Evolutionary conservation across 305 asterid genomes (phyloP).

Genomic region (Fraxinus sp.): DNA sequence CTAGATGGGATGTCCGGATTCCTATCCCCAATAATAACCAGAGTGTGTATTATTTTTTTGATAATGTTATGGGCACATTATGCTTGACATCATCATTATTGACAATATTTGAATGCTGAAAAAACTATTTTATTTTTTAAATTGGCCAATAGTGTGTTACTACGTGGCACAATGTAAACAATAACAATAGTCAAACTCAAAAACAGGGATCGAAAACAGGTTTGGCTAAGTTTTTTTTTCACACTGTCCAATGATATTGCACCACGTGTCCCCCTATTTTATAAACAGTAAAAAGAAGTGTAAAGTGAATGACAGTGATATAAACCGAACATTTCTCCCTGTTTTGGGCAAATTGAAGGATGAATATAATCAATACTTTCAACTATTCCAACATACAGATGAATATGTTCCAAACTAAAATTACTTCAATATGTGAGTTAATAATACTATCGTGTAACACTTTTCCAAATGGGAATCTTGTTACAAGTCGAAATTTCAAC

Average conservation of each 20-base stretch:
- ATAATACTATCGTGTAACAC: background rate
- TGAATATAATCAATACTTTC: background rate
- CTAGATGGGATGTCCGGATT: background rate
- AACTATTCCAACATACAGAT: background rate
- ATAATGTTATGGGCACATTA: no score
- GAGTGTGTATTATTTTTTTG: background rate
- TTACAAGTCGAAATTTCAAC: constrained; percentile 21
- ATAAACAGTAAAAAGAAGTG: background rate
- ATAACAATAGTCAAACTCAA: no score
- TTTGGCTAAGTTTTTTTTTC: no score
- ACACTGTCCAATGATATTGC: no score
- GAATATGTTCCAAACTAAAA: background rate
- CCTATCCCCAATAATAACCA: background rate
- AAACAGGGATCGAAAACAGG: no score
- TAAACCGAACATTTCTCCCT: background rate
- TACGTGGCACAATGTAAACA: no score
- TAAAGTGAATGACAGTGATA: background rate
- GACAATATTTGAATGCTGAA: no score
- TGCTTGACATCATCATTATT: no score
- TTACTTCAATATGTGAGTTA: no score
- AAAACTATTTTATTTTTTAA: no score
- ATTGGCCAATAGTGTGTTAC: no score
- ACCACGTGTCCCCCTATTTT: no score
- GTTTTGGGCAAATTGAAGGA: background rate
- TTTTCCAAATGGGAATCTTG: background rate